These are phyloP conservation scores for Penicillium paneum DNA, from an alignment of 2,329 filamentous ascomycete genomes.

Conservation along the genomic window DNA sequence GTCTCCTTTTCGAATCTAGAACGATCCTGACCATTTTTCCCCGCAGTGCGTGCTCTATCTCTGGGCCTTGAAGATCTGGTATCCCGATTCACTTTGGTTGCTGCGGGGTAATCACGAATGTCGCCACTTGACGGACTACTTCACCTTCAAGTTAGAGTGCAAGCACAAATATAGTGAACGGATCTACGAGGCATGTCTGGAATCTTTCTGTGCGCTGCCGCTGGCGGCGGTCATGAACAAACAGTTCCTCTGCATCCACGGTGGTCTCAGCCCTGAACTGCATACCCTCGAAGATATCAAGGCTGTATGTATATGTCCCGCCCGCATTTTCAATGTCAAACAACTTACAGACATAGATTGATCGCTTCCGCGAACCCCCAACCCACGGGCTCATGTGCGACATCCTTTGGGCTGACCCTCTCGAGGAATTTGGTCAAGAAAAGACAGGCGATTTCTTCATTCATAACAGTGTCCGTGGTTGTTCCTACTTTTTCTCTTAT, in stretches of 20 bases:
- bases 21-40: conserved; percentile 8
- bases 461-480: conserved; percentile 97
- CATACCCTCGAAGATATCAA: conserved; percentile 94
- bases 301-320: conserved; percentile 57
- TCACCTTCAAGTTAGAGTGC: conserved; percentile 99
- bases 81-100: conserved; percentile 94
- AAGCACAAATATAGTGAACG: conserved; percentile 99
- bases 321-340: background rate
- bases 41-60: conserved; percentile 87
- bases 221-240: conserved; percentile 99
- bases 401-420: conserved; percentile 95
- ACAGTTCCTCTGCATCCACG: conserved; percentile 98
- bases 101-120: conserved; percentile 98
- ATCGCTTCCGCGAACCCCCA: conserved; percentile 94
- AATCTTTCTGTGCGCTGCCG: conserved; percentile 92
- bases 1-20: background rate
- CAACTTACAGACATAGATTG: conserved; percentile 60
- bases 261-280: conserved; percentile 89
- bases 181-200: conserved; percentile 96
- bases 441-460: conserved; percentile 97
- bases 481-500: conserved; percentile 99
- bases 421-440: conserved; percentile 98
- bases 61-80: conserved; percentile 98
- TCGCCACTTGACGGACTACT: conserved; percentile 98
- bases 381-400: conserved; percentile 99